Percentiles rank a stretch among this genome's conserved stretches.
These are phyloP conservation scores for Neostapfia colusana DNA, from an alignment of 176 grass and related monocot genomes.

Conservation along the genomic window DNA sequence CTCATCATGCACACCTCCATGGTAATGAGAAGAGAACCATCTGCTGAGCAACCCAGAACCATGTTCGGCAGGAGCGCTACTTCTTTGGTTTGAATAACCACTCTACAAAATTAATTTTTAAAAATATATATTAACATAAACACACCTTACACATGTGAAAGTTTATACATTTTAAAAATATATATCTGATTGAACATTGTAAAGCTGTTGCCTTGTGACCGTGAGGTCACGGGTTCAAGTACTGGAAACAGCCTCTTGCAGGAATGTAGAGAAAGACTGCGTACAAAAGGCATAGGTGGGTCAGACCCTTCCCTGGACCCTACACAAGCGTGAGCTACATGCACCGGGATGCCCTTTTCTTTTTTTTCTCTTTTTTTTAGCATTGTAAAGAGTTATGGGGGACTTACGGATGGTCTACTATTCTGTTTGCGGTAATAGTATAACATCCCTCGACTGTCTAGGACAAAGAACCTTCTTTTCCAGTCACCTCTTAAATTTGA, in stretches of 20 bases:
- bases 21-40: slow-evolving; percentile 99
- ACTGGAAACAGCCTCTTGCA: too few relatives aligned
- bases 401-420: slow-evolving; percentile 82
- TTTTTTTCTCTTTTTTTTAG: too few relatives aligned
- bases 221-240: too few relatives aligned
- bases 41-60: slow-evolving; percentile 88
- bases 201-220: too few relatives aligned
- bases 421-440: slow-evolving; percentile 96
- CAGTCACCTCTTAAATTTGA: slow-evolving; percentile 99
- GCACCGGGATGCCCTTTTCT: too few relatives aligned
- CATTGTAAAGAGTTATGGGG: slow-evolving; percentile 2
- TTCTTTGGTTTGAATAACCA: slow-evolving; percentile 73
- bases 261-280: too few relatives aligned
- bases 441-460: slow-evolving; percentile 95
- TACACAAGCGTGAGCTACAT: too few relatives aligned
- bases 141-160: slow-evolving; percentile 24
- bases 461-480: slow-evolving; percentile 99
- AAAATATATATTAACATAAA: slow-evolving; percentile 20
- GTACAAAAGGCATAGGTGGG: too few relatives aligned
- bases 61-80: slow-evolving; percentile 68
- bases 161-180: slow-evolving; percentile 14
- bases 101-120: slow-evolving; percentile 50
- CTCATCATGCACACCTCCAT: slow-evolving; percentile 91
- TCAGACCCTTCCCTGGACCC: too few relatives aligned
- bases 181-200: background rate